Evolutionary conservation across 441 rosid species (phyloP), one percentile per base, ranked within the genome.

Genomic region (Populus trichocarpa): DNA sequence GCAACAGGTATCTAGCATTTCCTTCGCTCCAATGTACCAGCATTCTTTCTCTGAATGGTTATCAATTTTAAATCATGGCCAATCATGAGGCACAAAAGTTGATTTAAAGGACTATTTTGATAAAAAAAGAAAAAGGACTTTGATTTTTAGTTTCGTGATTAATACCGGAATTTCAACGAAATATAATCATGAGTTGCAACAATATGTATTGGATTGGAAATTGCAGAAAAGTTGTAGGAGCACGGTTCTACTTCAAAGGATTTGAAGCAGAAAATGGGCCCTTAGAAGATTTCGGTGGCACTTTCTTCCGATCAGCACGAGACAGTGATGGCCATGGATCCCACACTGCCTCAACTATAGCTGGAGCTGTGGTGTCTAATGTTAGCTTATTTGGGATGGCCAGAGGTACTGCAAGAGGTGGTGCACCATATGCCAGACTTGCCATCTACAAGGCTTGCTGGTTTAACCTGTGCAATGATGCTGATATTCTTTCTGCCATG

Each of bases 371-470:
- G 11, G 87, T 87, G 36, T 74, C 79, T 57, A 78, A 86, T 42
- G 80, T 74, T 71, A 85, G 89, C 81, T 70, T 87, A 64, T 80
- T 69, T 10, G 88, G 93, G 9, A 76, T 89, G 71, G 91, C 84
- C 70, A 26, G 68, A 61, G 91, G 91, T 25, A 86, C 70, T 61
- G 87, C 90, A 26, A 79, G 86, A 69, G 91, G 87, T 8, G 86
- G 90, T 35, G 87, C 88, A 71, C 87, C 86, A 9, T 59, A 79
- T 75, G 91, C 88, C 13, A 84, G 86, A 65, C 88, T 87, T 38
- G 88, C 89, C 75, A 83, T 86, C 67, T 88, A 90, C 82, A 85
- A 88, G 83, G 88, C 82, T 67, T 89, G 89, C 68, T 85, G 92
- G 88, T 81, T 85, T 16, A 25, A 69, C 57, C 14, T 59, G n/a